Base-by-base conservation (phyloP, 2,329 filamentous ascomycete genomes). In the Thelonectria olida region DNA sequence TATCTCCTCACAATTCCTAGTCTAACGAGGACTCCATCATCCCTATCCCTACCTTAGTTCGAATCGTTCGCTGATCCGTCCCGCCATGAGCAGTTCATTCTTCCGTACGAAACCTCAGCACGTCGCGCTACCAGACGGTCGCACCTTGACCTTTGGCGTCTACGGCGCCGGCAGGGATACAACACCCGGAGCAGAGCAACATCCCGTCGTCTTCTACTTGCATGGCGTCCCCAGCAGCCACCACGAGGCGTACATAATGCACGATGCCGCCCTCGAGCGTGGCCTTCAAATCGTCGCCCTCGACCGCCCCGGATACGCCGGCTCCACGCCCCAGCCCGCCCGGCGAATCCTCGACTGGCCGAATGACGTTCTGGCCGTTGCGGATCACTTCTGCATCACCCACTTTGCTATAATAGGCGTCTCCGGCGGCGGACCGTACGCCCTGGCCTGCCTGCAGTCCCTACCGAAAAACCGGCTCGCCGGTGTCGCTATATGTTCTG, bases 341-440 rank as follows among this genome's bases (percentile, higher is more conserved):
- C 52, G 52, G 8, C 27, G 17, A 19, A 23, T 55, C 9, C 53
- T 56, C 2, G 53, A 56, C 12, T 51, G 45, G 45, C 54, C 45
- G 28, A 44, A 28, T 13, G 54, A 57, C 28, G 22, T 55, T 12
- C 22, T 49, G 10, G 66, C 61, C 1, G 67, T 77, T 20, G 74
- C 72, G 3, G 58, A 62, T 6, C 66, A 69, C 41, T 61, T 72
- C 27, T 15, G 41, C 2, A 61, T 74, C 22, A 1, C 44, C 5
- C 38, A 44, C 1, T 76, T 75, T 17, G 72, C 66, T 20, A 61
- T 75, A 20, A 28, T 75, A 3, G 74, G 71, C 17, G 31, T 39
- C n/a, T 76, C 74, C 0, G 73, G 72, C 10, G 75, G 73, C 25
- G 71, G 67, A 0, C 72, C 74, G 1, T 75, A 73, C 52, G 72